Evolutionary conservation across 805 yeast species (phyloP).

Genomic region (Cephaloascus albidus): DNA sequence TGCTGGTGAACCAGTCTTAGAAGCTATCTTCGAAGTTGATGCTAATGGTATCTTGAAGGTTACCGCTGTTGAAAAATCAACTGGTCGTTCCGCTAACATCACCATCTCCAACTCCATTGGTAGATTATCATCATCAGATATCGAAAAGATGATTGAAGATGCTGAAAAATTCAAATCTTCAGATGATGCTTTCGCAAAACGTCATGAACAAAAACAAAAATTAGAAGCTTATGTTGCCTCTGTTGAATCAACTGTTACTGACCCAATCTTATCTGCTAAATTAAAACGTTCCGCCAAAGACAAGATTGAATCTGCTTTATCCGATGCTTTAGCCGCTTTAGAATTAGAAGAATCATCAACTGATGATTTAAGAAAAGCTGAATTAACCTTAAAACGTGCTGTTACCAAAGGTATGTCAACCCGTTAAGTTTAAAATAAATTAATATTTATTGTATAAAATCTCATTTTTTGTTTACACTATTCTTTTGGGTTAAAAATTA

Average conservation of each 20-base stretch:
- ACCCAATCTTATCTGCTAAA: slow-evolving; percentile 97
- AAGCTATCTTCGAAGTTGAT: slow-evolving; percentile 98
- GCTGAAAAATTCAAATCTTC: slow-evolving; percentile 99
- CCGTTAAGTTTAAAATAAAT: slow-evolving; percentile 48
- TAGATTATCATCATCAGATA: slow-evolving; percentile 92
- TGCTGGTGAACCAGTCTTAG: slow-evolving; percentile 99
- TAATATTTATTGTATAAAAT: not conserved
- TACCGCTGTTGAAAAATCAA: slow-evolving; percentile 96
- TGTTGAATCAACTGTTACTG: slow-evolving; percentile 92
- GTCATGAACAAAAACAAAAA: slow-evolving; percentile 98
- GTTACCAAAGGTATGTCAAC: slow-evolving; percentile 99
- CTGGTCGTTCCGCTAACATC: slow-evolving; percentile 97
- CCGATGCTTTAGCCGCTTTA: slow-evolving; percentile 96
- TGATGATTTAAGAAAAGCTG: slow-evolving; percentile 98
- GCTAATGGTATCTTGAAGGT: slow-evolving; percentile 99
- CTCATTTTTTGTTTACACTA: not conserved
- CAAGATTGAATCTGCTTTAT: slow-evolving; percentile 94
- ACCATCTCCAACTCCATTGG: slow-evolving; percentile 99
- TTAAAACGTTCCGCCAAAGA: slow-evolving; percentile 95
- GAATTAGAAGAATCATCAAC: slow-evolving; percentile 94
- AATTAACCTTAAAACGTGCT: slow-evolving; percentile 97
- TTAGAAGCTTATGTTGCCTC: slow-evolving; percentile 97
- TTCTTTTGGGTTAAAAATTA: not conserved
- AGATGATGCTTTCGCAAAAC: slow-evolving; percentile 98
- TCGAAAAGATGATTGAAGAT: slow-evolving; percentile 97